phyloP scores from a whole-genome alignment of 768 basidiomycete species.

The Dacryopinax primogenitus region DNA sequence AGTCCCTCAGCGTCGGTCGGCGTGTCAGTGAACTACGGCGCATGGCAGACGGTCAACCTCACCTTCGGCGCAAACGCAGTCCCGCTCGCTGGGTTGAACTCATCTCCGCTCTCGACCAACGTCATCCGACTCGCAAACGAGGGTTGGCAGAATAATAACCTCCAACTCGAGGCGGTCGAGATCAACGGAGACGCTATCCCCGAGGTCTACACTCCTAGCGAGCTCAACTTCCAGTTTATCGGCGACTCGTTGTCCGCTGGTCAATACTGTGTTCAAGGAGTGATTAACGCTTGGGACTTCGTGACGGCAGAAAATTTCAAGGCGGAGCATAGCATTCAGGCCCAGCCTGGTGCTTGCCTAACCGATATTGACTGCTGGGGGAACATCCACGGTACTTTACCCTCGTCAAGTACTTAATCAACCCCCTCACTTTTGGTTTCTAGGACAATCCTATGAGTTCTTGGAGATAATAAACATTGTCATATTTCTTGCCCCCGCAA shows the following conservation, averaged over 20 bases:
- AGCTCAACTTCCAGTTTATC: conserved; percentile 42
- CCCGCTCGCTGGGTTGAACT: conserved; percentile 23
- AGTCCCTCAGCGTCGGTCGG: conserved; percentile 36
- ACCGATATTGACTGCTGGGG: conserved; percentile 25
- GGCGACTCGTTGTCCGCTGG: conserved; percentile 48
- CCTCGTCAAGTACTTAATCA: background rate
- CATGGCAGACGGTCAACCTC: conserved; percentile 37
- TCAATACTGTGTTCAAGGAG: conserved; percentile 41
- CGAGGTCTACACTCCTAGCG: conserved; percentile 31
- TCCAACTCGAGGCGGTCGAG: conserved; percentile 38
- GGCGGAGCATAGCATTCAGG: conserved; percentile 40
- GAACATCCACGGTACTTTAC: conserved; percentile 15
- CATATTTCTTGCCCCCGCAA: too few species aligned
- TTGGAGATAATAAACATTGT: too few species aligned
- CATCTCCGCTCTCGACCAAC: background rate
- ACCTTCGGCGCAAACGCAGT: conserved; percentile 37
- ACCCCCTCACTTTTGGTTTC: background rate
- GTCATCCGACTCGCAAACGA: conserved; percentile 35
- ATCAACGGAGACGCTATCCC: conserved; percentile 26
- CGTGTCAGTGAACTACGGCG: conserved; percentile 38
- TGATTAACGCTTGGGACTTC: conserved; percentile 47
- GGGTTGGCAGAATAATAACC: conserved; percentile 48
- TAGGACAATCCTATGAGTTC: background rate
- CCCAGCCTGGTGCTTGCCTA: conserved; percentile 44
- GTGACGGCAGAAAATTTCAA: conserved; percentile 33